These are phyloP conservation scores for Petrea volubilis DNA, from an alignment of 257 asterid species.

Conservation along the genomic window DNA sequence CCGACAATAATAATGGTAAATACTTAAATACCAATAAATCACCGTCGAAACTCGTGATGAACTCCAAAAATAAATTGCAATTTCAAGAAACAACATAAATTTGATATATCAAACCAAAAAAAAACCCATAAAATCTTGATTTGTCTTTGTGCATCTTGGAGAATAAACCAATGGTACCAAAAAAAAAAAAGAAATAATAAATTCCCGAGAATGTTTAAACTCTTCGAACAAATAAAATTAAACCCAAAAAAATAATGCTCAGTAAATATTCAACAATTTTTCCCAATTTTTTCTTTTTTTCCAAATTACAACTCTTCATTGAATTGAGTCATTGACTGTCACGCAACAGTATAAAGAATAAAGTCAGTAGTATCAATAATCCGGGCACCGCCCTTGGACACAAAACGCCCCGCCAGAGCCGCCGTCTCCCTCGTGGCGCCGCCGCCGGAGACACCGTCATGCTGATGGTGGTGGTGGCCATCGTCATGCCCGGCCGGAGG, in stretches of 20 bases:
- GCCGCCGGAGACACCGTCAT: not conserved
- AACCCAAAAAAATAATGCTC: not conserved
- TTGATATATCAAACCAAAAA: not conserved
- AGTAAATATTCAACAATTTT: not conserved
- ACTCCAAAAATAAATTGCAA: too few species aligned
- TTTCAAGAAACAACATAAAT: too few species aligned
- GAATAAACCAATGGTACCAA: not conserved
- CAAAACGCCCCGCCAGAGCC: constrained; percentile 17
- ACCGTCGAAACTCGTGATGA: too few species aligned
- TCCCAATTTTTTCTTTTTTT: not conserved
- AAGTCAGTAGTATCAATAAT: constrained; percentile 52
- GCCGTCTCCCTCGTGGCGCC: constrained; percentile 22
- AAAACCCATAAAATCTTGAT: not conserved
- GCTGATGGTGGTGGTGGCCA: not conserved
- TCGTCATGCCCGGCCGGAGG: constrained; percentile 41
- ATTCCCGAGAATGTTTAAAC: not conserved
- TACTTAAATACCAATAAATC: too few species aligned
- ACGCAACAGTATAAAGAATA: constrained; percentile 51
- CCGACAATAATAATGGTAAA: too few species aligned
- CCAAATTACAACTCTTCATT: not conserved
- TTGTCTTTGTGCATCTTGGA: not conserved
- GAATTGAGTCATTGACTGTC: not conserved
- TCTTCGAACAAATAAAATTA: not conserved
- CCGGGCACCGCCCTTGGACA: constrained; percentile 21
- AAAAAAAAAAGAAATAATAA: not conserved